Evolutionary conservation across 177 flowering plant genomes (phyloP).

Genomic region (Vitis hybrid): DNA sequence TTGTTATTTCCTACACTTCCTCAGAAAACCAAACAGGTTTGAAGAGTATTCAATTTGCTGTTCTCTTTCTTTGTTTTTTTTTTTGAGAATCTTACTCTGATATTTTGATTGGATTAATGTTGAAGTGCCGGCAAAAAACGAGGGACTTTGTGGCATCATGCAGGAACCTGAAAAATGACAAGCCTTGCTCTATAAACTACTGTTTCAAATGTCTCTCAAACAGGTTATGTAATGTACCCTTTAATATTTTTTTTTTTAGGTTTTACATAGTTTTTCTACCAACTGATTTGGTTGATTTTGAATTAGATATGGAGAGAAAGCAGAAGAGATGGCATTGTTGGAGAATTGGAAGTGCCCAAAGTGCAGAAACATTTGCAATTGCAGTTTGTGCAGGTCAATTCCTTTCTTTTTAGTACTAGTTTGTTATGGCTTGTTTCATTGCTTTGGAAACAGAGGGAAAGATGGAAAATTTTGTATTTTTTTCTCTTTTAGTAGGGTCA

Average conservation of each 20-base stretch:
- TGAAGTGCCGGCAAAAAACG: conserved; percentile 84
- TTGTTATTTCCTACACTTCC: no score
- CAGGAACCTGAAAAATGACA: conserved; percentile 34
- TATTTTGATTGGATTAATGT: conserved; percentile 2
- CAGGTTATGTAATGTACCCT: conserved; percentile 40
- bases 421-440: no score
- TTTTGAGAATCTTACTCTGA: not conserved
- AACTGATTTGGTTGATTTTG: not conserved
- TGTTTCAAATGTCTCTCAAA: conserved; percentile 74
- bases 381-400: conserved; percentile 82
- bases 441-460: no score
- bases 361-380: conserved; percentile 84
- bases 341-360: conserved; percentile 75
- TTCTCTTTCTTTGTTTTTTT: not conserved
- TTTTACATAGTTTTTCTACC: not conserved
- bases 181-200: conserved; percentile 48
- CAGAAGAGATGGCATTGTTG: conserved; percentile 45
- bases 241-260: not conserved
- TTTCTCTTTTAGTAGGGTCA: no score
- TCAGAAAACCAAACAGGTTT: no score
- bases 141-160: conserved; percentile 46
- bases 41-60: not conserved
- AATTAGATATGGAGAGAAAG: conserved; percentile 80
- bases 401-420: no score
- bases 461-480: no score